A percentile compares a stretch with the other conserved stretches of the same genome.
Evolutionary conservation across 768 basidiomycete genomes (phyloP).

Genomic region (Leccinum longicurvipes): DNA sequence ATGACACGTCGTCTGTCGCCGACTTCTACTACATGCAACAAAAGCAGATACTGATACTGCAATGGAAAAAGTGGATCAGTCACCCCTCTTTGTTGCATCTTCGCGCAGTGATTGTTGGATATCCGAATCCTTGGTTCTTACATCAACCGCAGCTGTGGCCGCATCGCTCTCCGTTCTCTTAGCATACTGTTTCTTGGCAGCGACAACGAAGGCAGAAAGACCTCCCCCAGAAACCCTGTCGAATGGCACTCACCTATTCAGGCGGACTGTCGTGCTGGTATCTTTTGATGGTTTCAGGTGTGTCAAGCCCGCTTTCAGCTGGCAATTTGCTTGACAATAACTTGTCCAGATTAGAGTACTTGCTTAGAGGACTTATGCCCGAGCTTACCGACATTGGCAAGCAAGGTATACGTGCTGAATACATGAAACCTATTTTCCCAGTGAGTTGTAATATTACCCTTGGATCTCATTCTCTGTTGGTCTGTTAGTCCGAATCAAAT

Average conservation of each 20-base stretch:
- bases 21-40: neutral
- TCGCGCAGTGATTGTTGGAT: neutral
- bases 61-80: neutral
- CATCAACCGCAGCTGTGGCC: neutral
- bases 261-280: constrained; percentile 75
- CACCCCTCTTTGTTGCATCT: neutral
- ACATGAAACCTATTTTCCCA: constrained; percentile 78
- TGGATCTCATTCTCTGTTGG: neutral
- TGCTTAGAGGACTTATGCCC: constrained; percentile 76
- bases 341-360: constrained; percentile 62
- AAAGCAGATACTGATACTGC: neutral
- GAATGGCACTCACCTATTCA: constrained; percentile 82
- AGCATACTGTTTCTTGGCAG: neutral
- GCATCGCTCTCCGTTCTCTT: constrained; percentile 7
- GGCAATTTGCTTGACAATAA: neutral
- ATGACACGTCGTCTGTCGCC: neutral
- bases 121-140: constrained; percentile 1
- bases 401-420: constrained; percentile 76
- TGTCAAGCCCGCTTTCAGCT: neutral
- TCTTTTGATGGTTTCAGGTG: constrained; percentile 72
- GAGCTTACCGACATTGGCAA: constrained; percentile 72
- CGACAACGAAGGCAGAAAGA: neutral
- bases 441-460: constrained; percentile 39
- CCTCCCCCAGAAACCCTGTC: constrained; percentile 15
- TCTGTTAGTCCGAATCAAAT: neutral